Percentiles rank a stretch among this genome's conserved stretches.
Conservation (phyloP, 2,329 filamentous ascomycete species). For the Gnomoniopsis sp. region DNA sequence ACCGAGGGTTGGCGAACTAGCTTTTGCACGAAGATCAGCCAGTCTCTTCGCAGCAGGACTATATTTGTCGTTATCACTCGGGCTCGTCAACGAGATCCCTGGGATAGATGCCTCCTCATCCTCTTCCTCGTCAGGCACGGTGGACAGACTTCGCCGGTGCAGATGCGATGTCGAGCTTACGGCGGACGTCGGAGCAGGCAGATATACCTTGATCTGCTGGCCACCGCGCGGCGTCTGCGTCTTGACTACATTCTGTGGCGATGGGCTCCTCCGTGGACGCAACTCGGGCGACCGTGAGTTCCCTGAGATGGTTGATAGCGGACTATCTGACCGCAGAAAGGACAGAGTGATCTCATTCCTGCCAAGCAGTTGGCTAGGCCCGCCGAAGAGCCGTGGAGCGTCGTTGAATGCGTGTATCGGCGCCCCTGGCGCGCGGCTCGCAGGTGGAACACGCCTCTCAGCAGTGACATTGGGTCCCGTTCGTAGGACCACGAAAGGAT, state of each 20-base stretch:
- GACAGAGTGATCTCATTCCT: constrained; percentile 1
- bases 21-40: constrained; percentile 20
- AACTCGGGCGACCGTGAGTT: constrained; percentile 12
- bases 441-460: background rate
- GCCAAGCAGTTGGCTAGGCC: background rate
- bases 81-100: background rate
- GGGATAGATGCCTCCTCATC: background rate
- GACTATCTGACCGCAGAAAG: constrained; percentile 7
- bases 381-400: background rate
- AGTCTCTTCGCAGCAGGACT: constrained; percentile 2
- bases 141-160: constrained; percentile 13
- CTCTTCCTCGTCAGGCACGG: constrained; percentile 19
- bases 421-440: background rate
- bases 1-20: constrained; percentile 24
- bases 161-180: background rate
- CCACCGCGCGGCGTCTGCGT: background rate
- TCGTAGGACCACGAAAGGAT: constrained; percentile 9
- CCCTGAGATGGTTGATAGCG: constrained; percentile 11
- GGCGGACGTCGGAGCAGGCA: background rate
- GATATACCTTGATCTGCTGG: background rate
- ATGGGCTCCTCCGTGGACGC: background rate
- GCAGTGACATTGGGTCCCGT: background rate
- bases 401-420: background rate
- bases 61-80: background rate
- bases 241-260: background rate